These are phyloP conservation scores for Yamadazyma triangularis DNA, from an alignment of 1,139 yeast species.

Conservation along the genomic window DNA sequence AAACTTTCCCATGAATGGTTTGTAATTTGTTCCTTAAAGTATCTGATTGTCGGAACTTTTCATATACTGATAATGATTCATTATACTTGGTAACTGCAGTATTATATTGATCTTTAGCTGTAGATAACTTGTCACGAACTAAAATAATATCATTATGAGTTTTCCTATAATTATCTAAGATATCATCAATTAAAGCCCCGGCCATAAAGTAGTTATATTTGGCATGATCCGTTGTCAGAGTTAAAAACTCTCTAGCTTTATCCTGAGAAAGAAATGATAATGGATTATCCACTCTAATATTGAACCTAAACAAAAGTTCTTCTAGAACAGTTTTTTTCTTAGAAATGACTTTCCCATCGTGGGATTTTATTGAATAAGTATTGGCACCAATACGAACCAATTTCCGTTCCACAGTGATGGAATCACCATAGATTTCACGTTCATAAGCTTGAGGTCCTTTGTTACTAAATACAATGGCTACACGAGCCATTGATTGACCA, in stretches of 20 bases:
- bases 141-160: conserved; percentile 36
- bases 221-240: conserved; percentile 64
- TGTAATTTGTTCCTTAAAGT: conserved; percentile 40
- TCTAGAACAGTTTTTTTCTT: conserved; percentile 63
- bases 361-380: conserved; percentile 51
- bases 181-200: conserved; percentile 69
- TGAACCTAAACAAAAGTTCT: conserved; percentile 63
- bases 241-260: conserved; percentile 84
- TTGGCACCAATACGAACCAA: conserved; percentile 49
- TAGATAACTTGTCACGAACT: conserved; percentile 35
- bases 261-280: conserved; percentile 93
- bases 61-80: conserved; percentile 30
- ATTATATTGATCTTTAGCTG: conserved; percentile 23
- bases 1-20: conserved; percentile 54
- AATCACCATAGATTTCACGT: conserved; percentile 61
- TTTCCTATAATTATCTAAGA: conserved; percentile 45
- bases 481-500: conserved; percentile 64
- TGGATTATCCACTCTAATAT: conserved; percentile 85
- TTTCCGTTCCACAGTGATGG: conserved; percentile 69
- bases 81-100: conserved; percentile 28
- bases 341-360: conserved; percentile 46
- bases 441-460: conserved; percentile 62
- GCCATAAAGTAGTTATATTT: conserved; percentile 76
- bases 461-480: conserved; percentile 56
- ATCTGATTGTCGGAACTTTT: conserved; percentile 39